Base-by-base conservation (phyloP, 768 basidiomycete genomes). In the Dacryopinax spathularia region DNA sequence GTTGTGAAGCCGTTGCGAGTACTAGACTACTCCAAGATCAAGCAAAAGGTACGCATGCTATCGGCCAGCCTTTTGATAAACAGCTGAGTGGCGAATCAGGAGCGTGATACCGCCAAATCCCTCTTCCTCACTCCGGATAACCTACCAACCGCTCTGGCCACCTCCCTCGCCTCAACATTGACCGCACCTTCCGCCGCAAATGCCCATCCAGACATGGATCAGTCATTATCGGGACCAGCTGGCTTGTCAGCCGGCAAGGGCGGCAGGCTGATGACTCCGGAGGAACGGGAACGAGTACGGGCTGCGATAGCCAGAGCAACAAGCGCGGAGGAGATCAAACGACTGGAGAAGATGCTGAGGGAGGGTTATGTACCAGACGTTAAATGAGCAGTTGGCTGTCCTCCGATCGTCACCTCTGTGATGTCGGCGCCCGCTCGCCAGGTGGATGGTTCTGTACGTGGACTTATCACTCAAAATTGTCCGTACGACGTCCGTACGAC, bases 1-100 rank as follows among this genome's bases (percentile, higher is more conserved):
- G 84, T 86, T 78, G 80, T 91, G 79, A 84, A 87, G 74, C 81
- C 82, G 72, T 81, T 95, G 72, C 85, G 92, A 81, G 88, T 91
- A 77, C 80, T 95, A 72, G 91, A 95, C 82, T 95, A 90, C 77
- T 88, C 91, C 81, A 85, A 91, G 77, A 89, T 95, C 71, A 85
- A 88, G 73, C 91, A 93, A 75, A 91, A 92, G 84, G 91, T 92
- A 78, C 20, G 70, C 31, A 31, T 7, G n/a, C 10, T 25, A 2
- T 61, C 25, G 29, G 12, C 33, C 48, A 6, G n/a, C 3, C 10
- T 5, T 3, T 63, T 25, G n/a, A 22, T 35, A 34, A 44, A 22
- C 65, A 39, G 63, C 65, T 65, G 61, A 69, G 67, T 69, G 66
- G 67, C 64, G 68, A n/a, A 39, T 56, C 65, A 93, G 91, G 91